Base-by-base conservation (phyloP, 805 yeast species). In the Maudiozyma bulderi region DNA sequence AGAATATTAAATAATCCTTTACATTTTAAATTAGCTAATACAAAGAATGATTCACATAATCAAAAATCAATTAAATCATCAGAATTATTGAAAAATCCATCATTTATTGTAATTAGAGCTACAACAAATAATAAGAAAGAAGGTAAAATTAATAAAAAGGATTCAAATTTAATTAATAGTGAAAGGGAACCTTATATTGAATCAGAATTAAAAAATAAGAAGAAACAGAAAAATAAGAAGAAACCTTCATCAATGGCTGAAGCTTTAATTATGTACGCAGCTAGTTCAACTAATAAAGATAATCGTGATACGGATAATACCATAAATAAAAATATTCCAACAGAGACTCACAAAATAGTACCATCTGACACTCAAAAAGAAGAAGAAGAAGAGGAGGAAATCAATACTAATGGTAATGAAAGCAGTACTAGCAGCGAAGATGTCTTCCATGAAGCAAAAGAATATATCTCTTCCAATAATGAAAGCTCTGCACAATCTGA, bases 1-100 rank as follows among this genome's bases (percentile, higher is more conserved):
- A 71, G 84, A 57, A 72, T 82, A 48, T 69, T 82, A 40, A 66
- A 81, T 31, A 76, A 77, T 49, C 89, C 88, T 8, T 62, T 83
- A 46, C 72, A 71, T 31, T 87, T 86, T 64, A 79, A 75, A 47
- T 44, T 28, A 33, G 57, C 58, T 6, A 43, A n/a, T 15, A 41
- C 32, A 20, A 8, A 11, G 37, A 31, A 6, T 6, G 26, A 26
- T 34, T 26, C 13, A 13, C 13, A 35, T 7, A 14, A 26, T 34
- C 20, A 26, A n/a, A n/a, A 10, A 11, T 38, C 40, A n/a, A 28
- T 6, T 26, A 35, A 34, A 26, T 43, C 48, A 10, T 49, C 48
- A 3, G 39, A 47, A 44, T 43, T 40, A 30, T 28, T 44, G 44
- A 50, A 38, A 47, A 58, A 82, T 80, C 1, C 76, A 4, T 67